These are phyloP conservation scores for Dendrobium nobile DNA, from an alignment of 106 monocot genomes.

Conservation along the genomic window DNA sequence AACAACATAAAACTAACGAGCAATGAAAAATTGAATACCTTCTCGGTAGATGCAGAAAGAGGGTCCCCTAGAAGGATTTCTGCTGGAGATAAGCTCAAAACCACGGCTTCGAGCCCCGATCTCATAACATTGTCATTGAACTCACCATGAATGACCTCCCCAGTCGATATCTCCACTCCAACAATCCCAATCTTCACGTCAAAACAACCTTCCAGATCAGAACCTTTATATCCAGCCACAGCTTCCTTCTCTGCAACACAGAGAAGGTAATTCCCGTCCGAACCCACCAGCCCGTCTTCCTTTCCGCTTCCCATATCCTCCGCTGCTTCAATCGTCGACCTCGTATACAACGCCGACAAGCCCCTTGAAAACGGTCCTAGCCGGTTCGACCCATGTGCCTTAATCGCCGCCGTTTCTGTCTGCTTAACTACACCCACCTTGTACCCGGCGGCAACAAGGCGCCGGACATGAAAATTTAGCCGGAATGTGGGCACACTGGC, in stretches of 20 bases:
- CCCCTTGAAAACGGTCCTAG: conserved; percentile 67
- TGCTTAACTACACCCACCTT: conserved; percentile 98
- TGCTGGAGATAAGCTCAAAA: conserved; percentile 65
- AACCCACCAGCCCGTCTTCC: conserved; percentile 18
- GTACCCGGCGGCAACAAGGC: conserved; percentile 68
- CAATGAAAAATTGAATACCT: conserved; percentile 31
- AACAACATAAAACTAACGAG: background rate
- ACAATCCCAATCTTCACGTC: conserved; percentile 73
- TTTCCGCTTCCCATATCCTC: conserved; percentile 49
- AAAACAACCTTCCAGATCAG: conserved; percentile 26
- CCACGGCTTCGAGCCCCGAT: conserved; percentile 71
- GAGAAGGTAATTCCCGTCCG: conserved; percentile 48
- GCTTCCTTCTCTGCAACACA: conserved; percentile 65
- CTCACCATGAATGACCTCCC: conserved; percentile 81
- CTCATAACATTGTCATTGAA: conserved; percentile 74
- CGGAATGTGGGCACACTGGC: conserved; percentile 87
- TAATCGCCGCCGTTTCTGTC: conserved; percentile 90
- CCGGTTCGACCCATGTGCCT: conserved; percentile 60
- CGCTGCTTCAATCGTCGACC: conserved; percentile 74
- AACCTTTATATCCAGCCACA: conserved; percentile 9
- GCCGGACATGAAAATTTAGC: conserved; percentile 60
- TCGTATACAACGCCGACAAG: conserved; percentile 71
- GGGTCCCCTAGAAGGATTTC: conserved; percentile 83
- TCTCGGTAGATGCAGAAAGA: conserved; percentile 56
- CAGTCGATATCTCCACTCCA: conserved; percentile 80